Conservation (phyloP, 2,329 filamentous ascomycete species). For the Phyllosticta ampelicida region DNA sequence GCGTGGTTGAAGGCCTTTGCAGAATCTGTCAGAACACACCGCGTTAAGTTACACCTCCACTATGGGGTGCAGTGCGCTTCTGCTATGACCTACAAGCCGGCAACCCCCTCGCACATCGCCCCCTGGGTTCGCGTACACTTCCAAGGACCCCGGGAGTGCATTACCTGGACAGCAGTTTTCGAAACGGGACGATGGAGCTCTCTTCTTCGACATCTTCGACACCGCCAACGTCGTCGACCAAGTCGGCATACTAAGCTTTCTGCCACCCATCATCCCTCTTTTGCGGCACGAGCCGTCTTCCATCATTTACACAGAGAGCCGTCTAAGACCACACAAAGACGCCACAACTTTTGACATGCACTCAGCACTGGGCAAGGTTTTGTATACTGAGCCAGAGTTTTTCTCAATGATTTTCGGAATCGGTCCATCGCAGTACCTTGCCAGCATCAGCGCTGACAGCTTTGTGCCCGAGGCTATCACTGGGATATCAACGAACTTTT, state of each 20-base stretch:
- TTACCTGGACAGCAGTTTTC: constrained; percentile 30
- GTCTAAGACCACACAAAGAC: constrained; percentile 24
- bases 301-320: constrained; percentile 39
- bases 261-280: constrained; percentile 38
- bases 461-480: background rate
- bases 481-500: background rate
- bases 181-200: background rate
- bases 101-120: constrained; percentile 16
- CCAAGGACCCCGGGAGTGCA: constrained; percentile 33
- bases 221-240: constrained; percentile 39
- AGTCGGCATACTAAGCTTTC: constrained; percentile 36
- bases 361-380: constrained; percentile 26
- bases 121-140: constrained; percentile 35
- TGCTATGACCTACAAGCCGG: constrained; percentile 40
- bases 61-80: constrained; percentile 42
- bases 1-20: constrained; percentile 37
- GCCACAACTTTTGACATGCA: constrained; percentile 14
- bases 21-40: constrained; percentile 13
- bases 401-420: constrained; percentile 37
- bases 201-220: constrained; percentile 47
- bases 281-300: constrained; percentile 36
- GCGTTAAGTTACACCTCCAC: constrained; percentile 36
- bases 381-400: constrained; percentile 36
- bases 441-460: background rate
- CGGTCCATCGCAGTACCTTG: background rate